phyloP scores from a whole-genome alignment of 2,329 filamentous ascomycete genomes.

The Aspergillus caelatus region DNA sequence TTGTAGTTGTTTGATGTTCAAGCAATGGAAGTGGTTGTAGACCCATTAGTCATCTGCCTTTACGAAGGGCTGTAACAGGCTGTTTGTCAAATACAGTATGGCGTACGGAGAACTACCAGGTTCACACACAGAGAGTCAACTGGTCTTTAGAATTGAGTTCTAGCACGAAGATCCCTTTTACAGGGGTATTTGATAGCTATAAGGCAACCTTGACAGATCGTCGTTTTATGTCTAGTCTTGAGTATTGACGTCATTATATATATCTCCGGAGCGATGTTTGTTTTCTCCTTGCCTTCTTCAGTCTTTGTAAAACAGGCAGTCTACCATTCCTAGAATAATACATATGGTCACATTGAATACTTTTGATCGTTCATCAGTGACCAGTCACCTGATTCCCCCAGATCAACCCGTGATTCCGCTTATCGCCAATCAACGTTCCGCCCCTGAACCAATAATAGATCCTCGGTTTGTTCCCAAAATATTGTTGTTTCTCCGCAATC shows the following conservation, averaged over 20 bases:
- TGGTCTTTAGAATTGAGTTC: not conserved
- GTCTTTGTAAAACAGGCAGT: too few species aligned
- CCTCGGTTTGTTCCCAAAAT: not conserved
- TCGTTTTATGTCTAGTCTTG: not conserved
- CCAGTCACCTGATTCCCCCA: not conserved
- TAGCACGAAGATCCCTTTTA: not conserved
- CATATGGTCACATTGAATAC: too few species aligned
- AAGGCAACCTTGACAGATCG: not conserved
- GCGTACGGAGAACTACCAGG: not conserved
- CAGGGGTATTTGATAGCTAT: not conserved
- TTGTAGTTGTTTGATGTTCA: not conserved
- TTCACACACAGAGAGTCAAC: not conserved
- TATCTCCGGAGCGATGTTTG: not conserved
- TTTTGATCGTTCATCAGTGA: not conserved
- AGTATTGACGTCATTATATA: not conserved
- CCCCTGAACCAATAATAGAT: slow-evolving; percentile 25
- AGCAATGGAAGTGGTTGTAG: not conserved
- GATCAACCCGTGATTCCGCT: not conserved
- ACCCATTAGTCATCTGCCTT: slow-evolving; percentile 12
- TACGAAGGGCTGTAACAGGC: not conserved
- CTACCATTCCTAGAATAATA: too few species aligned
- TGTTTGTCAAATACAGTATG: not conserved
- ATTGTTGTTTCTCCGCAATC: slow-evolving; percentile 10
- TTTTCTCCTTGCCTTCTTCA: too few species aligned
- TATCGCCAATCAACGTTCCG: slow-evolving; percentile 9